Evolutionary conservation across 2,329 filamentous ascomycete genomes (phyloP), one percentile per base, ranked within the genome.

Genomic region (Cylindrodendrum hubeiense): DNA sequence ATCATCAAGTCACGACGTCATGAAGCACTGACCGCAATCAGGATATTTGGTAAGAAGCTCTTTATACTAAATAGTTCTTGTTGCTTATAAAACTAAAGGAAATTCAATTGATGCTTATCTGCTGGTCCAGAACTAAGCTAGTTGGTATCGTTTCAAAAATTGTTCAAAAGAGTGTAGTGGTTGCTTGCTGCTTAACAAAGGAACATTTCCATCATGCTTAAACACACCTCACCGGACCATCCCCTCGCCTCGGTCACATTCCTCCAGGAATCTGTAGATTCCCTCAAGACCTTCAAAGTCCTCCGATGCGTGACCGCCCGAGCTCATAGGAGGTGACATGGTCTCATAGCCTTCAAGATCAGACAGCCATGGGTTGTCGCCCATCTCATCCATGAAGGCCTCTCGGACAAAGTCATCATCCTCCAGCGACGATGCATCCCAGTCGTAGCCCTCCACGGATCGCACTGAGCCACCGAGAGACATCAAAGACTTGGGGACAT

Each of bases 231-330:
- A 76, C 28, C 76, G 74, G 43, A 81, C 66, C 51, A 75, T 76
- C 21, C 78, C 79, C 62, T 76, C 72, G 41, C 77, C 77, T 26
- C 83, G 81, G 65, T 89, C 86, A 69, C 87, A 89, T 71, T 88
- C 87, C 70, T 87, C 86, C 30, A 89, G 64, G 67, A 89, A 89
- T 17, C 83, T 81, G 73, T 89, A 87, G 37, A 89, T 84, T 5
- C 86, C 87, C 64, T 88, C 85, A 3, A 89, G 69, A 1, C 87
- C 86, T 54, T 89, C 86, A 65, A 83, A 87, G 3, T 85, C 83
- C 49, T 83, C 80, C 1, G 84, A 84, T 44, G 75, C 77, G 46
- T 82, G 81, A 66, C 82, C 82, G 17, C 76, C 79, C 8, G 83
- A 84, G 69, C 80, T 84, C n/a, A 75, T 67, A 2, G 80, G 80